These are phyloP conservation scores for Auriscalpium orientale DNA, from an alignment of 768 basidiomycete genomes.

Conservation along the genomic window DNA sequence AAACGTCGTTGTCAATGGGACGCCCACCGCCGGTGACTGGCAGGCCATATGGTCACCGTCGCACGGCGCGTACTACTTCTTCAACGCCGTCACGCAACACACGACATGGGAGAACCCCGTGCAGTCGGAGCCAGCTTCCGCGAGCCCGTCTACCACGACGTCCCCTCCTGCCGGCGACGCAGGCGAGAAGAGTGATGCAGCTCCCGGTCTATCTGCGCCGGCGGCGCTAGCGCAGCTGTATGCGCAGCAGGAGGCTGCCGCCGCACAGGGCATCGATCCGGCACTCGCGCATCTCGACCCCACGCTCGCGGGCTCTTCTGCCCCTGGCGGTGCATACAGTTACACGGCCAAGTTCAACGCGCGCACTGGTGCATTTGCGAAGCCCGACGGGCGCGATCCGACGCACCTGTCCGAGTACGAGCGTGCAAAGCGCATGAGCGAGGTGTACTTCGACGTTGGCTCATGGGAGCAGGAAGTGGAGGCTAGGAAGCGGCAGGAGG, in stretches of 20 bases:
- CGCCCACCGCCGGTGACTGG: constrained; percentile 37
- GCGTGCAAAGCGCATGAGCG: constrained; percentile 78
- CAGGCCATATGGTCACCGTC: constrained; percentile 76
- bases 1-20: constrained; percentile 4
- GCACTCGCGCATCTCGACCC: constrained; percentile 77
- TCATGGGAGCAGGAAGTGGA: constrained; percentile 72
- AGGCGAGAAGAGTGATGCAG: constrained; percentile 17
- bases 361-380: constrained; percentile 70
- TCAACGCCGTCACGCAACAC: constrained; percentile 64
- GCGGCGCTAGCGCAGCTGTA: constrained; percentile 27
- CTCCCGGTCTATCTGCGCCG: constrained; percentile 14
- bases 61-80: constrained; percentile 82
- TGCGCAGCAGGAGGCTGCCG: constrained; percentile 60
- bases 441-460: constrained; percentile 81
- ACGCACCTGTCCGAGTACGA: constrained; percentile 75
- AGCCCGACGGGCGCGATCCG: constrained; percentile 61
- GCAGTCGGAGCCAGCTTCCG: constrained; percentile 18
- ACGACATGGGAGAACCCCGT: constrained; percentile 84
- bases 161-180: constrained; percentile 15
- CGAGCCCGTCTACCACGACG: constrained; percentile 4
- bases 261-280: constrained; percentile 79
- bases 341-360: constrained; percentile 74
- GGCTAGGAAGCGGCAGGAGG: constrained; percentile 30
- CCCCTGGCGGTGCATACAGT: constrained; percentile 31
- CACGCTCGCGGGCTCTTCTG: constrained; percentile 35